phyloP scores from a whole-genome alignment of 1,284 basidiomycete species.

The Ceratobasidium sp. region DNA sequence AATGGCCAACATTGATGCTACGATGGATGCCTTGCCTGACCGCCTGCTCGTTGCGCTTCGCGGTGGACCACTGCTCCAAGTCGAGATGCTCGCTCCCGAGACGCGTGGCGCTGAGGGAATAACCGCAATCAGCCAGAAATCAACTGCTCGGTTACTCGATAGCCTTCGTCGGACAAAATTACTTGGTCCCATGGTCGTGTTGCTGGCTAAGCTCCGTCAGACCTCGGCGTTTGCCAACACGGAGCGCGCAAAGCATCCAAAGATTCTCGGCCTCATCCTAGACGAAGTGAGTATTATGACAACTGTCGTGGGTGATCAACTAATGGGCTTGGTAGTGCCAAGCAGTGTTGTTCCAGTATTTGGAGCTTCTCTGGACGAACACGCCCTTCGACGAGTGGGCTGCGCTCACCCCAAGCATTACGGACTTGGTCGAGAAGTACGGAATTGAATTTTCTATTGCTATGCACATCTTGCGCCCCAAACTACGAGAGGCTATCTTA shows the following conservation, averaged over 20 bases:
- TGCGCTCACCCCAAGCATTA: slow-evolving; percentile 63
- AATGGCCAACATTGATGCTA: slow-evolving; percentile 92
- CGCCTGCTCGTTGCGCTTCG: slow-evolving; percentile 88
- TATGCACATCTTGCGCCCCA: slow-evolving; percentile 90
- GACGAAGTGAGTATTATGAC: slow-evolving; percentile 65
- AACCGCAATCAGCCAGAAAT: slow-evolving; percentile 14
- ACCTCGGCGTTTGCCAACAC: slow-evolving; percentile 33
- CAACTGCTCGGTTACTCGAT: slow-evolving; percentile 27
- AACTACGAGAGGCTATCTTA: slow-evolving; percentile 68
- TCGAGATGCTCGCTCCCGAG: slow-evolving; percentile 79
- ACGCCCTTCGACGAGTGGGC: slow-evolving; percentile 51
- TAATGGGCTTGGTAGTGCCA: slow-evolving; percentile 49
- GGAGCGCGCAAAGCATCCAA: slow-evolving; percentile 59
- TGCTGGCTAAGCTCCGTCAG: slow-evolving; percentile 34
- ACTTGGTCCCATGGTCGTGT: slow-evolving; percentile 28
- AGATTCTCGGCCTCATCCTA: slow-evolving; percentile 83
- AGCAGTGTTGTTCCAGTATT: slow-evolving; percentile 59
- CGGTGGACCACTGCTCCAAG: slow-evolving; percentile 84
- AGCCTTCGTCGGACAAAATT: slow-evolving; percentile 30
- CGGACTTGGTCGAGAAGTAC: slow-evolving; percentile 73
- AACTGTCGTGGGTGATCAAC: not conserved
- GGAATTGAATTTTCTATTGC: slow-evolving; percentile 82
- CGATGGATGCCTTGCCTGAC: slow-evolving; percentile 83
- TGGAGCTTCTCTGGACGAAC: slow-evolving; percentile 53
- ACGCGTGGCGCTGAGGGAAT: slow-evolving; percentile 63